Percentiles rank a stretch among this genome's conserved stretches.
Conservation (phyloP, 345 rosid species). For the Arabidopsis thaliana region TAIR10.1 NC_003074.8:21230001-21230500, state of each 20-base stretch:
- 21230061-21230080: background rate
- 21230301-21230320: constrained; percentile 8
- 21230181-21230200: constrained; percentile 36
- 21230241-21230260: background rate
- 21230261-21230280: background rate
- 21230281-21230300: constrained; percentile 33
- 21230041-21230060: constrained; percentile 16
- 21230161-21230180: constrained; percentile 40
- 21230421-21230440: constrained; percentile 32
- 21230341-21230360: constrained; percentile 35
- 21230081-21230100: constrained; percentile 9
- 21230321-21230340: constrained; percentile 38
- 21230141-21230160: constrained; percentile 28
- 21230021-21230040: constrained; percentile 17
- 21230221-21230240: background rate
- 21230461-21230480: constrained; percentile 68
- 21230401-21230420: background rate
- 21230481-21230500: constrained; percentile 80
- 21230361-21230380: constrained; percentile 26
- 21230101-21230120: constrained; percentile 19
- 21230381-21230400: background rate
- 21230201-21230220: background rate
- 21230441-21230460: constrained; percentile 74
- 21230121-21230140: constrained; percentile 5
- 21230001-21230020: constrained; percentile 43